A percentile compares a stretch with the other conserved stretches of the same genome.
These are phyloP conservation scores for Verbena officinalis DNA, from an alignment of 257 asterid species.

Conservation along the genomic window DNA sequence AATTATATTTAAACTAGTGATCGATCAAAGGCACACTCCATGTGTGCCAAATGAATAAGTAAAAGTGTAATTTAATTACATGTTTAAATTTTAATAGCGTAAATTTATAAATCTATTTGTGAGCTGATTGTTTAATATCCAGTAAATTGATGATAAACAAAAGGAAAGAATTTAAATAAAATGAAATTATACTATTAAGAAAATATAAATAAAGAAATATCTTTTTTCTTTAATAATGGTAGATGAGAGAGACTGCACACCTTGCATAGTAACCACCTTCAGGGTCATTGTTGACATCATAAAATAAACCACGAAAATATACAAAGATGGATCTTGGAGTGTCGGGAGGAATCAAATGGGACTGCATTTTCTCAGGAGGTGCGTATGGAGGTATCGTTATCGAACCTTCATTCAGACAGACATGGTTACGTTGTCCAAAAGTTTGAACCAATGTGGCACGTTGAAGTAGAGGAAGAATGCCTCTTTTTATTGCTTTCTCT, in stretches of 20 bases:
- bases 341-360: constrained; percentile 78
- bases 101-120: background rate
- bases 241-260: no score
- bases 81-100: no score
- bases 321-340: constrained; percentile 86
- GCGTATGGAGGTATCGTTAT: constrained; percentile 88
- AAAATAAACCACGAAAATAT: constrained; percentile 81
- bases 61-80: background rate
- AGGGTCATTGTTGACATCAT: constrained; percentile 75
- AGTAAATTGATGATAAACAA: no score
- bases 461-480: constrained; percentile 68
- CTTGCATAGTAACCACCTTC: constrained; percentile 94
- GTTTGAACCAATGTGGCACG: constrained; percentile 86
- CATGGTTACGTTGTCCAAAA: constrained; percentile 86
- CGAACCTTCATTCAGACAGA: constrained; percentile 74
- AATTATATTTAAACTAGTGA: no score
- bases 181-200: no score
- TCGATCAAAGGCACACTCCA: no score
- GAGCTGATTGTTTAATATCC: no score
- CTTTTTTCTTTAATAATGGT: no score
- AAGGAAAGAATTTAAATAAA: no score
- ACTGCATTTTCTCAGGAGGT: constrained; percentile 83
- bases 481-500: constrained; percentile 84
- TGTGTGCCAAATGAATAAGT: no score
- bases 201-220: no score